Conservation (phyloP, 2,329 filamentous ascomycete species). For the Colletotrichum sp. region DNA sequence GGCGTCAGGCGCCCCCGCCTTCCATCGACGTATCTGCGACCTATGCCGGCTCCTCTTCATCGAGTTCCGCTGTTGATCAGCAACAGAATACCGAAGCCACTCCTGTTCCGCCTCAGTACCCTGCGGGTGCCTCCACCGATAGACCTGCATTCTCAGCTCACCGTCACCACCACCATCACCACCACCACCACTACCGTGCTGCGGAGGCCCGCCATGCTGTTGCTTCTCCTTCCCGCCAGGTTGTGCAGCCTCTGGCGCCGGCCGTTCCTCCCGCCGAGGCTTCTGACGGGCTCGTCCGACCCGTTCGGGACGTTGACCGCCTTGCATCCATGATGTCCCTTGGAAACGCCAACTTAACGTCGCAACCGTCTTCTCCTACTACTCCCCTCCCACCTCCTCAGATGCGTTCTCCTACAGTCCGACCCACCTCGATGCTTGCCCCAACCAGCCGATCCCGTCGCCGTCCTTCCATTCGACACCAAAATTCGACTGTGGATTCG, state of each 20-base stretch:
- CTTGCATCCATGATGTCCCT: slow-evolving; percentile 81
- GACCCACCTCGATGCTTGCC: slow-evolving; percentile 55
- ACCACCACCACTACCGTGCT: slow-evolving; percentile 55
- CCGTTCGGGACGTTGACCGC: slow-evolving; percentile 81
- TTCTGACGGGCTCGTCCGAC: slow-evolving; percentile 76
- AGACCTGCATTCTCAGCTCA: slow-evolving; percentile 65
- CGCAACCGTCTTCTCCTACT: slow-evolving; percentile 91
- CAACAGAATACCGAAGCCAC: slow-evolving; percentile 53
- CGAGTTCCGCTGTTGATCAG: slow-evolving; percentile 38
- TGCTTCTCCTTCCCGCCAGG: slow-evolving; percentile 53
- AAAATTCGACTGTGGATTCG: slow-evolving; percentile 85
- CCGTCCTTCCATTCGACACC: slow-evolving; percentile 86
- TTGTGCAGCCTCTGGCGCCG: slow-evolving; percentile 70
- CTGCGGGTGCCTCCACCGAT: slow-evolving; percentile 73
- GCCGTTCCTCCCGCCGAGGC: slow-evolving; percentile 69
- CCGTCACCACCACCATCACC: slow-evolving; percentile 50
- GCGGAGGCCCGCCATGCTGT: slow-evolving; percentile 55
- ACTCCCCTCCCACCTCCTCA: slow-evolving; percentile 77
- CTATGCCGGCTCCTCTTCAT: slow-evolving; percentile 45
- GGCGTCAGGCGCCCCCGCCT: slow-evolving; percentile 82
- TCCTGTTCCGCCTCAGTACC: slow-evolving; percentile 63
- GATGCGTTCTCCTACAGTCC: slow-evolving; percentile 59
- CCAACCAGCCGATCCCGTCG: slow-evolving; percentile 63
- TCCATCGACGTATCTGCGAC: slow-evolving; percentile 59
- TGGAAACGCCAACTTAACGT: slow-evolving; percentile 71